A percentile compares a stretch with the other conserved stretches of the same genome.
Evolutionary conservation across 139 green algal genomes (phyloP).

Genomic region (Coelastrella sp.): DNA sequence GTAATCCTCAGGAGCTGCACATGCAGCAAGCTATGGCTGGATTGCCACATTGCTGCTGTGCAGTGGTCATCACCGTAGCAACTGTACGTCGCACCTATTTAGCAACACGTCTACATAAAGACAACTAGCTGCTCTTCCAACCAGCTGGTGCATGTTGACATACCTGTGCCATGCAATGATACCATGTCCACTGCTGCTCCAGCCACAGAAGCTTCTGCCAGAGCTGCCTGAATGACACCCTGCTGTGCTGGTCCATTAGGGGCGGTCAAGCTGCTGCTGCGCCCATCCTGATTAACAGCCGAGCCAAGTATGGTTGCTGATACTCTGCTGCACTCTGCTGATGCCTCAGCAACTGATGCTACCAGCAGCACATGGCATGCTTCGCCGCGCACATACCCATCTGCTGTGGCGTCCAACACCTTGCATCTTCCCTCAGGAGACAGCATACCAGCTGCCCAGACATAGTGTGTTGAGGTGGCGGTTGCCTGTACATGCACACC

Average conservation of each 20-base stretch:
- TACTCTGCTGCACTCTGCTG: no score
- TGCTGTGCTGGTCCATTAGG: slow-evolving; percentile 91
- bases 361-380: slow-evolving; percentile 61
- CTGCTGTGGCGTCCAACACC: slow-evolving; percentile 75
- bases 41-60: no score
- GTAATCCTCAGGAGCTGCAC: neutral
- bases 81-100: no score
- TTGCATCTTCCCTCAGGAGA: slow-evolving; percentile 59
- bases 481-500: slow-evolving; percentile 66
- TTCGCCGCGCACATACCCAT: slow-evolving; percentile 88
- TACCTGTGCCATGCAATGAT: slow-evolving; percentile 68
- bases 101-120: no score
- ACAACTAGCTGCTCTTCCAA: no score
- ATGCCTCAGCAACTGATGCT: neutral
- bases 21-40: no score
- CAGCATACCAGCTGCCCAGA: slow-evolving; percentile 77
- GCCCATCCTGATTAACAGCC: slow-evolving; percentile 82
- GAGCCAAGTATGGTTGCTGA: slow-evolving; percentile 53
- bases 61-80: no score
- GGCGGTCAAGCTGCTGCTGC: slow-evolving; percentile 86
- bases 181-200: slow-evolving; percentile 47
- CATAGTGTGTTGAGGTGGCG: slow-evolving; percentile 59
- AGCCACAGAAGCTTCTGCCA: slow-evolving; percentile 38
- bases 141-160: no score
- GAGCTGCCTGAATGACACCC: slow-evolving; percentile 72